Base-by-base conservation (phyloP, 768 basidiomycete genomes). In the Vishniacozyma victoriae region DNA sequence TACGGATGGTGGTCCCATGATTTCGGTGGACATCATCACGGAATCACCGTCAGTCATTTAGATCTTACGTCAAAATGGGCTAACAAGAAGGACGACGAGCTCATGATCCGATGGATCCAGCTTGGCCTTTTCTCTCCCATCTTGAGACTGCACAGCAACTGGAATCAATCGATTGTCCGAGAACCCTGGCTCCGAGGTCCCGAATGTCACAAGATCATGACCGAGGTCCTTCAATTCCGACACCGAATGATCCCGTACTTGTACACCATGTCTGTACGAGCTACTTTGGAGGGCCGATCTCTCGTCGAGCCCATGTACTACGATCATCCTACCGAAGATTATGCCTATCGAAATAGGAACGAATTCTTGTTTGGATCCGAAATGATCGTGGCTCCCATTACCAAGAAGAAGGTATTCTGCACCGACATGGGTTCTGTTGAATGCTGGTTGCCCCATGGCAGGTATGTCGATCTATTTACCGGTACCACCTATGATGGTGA, bases 401-500 rank as follows among this genome's bases (percentile, higher is more conserved):
- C 50, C 22, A 25, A 16, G 4, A 43, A 27, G 18, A 51, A 44
- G 29, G 29, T 36, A 25, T 22, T 16, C 12, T 13, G 23, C 3
- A 51, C 50, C 19, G 12, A 23, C 18, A 22, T 35, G 15, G 36
- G 44, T 18, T 5, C 13, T 4, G 44, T 36, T 11, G 19, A 35
- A 23, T 24, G 44, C 14, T 51, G 43, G 44, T 29, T 51, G 20
- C 50, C 50, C 6, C n/a, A n/a, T n/a, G 48, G 40, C 16, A 50
- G 19, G 26, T 44, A 37, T 31, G 44, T 51, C 24, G 50, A 51
- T 31, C 20, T 51, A 6, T 35, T 47, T 25, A 46, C 44, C 35
- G 50, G 50, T 4, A 26, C 36, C n/a, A 44, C 46, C 7, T 52
- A 52, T 31, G 50, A 52, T 24, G 43, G 44, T 12, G 44, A 52